Evolutionary conservation across 2,329 filamentous ascomycete species (phyloP), one percentile per base, ranked within the genome.

Genomic region (Rutstroemia sp.): DNA sequence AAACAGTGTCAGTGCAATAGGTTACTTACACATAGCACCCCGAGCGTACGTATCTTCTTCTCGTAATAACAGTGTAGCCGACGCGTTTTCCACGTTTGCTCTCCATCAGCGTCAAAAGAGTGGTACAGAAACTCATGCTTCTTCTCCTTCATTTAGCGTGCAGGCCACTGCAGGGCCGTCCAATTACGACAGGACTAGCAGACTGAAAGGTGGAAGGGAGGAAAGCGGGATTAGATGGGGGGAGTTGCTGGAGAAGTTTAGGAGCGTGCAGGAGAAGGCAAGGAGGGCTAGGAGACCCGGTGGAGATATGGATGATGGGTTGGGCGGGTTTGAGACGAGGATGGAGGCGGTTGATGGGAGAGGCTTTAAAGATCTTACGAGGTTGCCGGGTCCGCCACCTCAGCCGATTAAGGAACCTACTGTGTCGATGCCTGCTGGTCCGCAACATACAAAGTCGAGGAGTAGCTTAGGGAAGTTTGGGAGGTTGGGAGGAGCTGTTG

Each of bases 1-100:
- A 51, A 97, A 97, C 72, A 96, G 89, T 72, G 94, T 99, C 63
- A 95, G 89, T 75, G 92, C 94, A 52, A 97, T 99, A 69, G 94
- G 92, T 45, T 95, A 96, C 71, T 76, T 99, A 60, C 92, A 97
- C 69, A 87, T 88, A 63, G 85, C 86, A 60, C 88, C 83, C 34
- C 77, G 89, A 80, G 80, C 82, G 89, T 94, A 85, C 73, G 85
- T 84, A 68, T 61, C 54, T 34, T 63, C 63, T 62, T 69, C 67
- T 68, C 67, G 66, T 69, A 69, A 60, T 63, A 69, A 63, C 60
- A 67, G 61, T 67, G 64, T 70, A 45, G 61, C 65, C 38, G 67
- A 70, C 45, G 60, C 65, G 39, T 56, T 68, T 59, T 67, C 66
- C 60, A 64, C 60, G 52, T 63, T 67, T 57, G 64, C 63, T 61